Evolutionary conservation across 768 basidiomycete genomes (phyloP), one percentile per base, ranked within the genome.

Genomic region (Agaricus sinodeliciosus): DNA sequence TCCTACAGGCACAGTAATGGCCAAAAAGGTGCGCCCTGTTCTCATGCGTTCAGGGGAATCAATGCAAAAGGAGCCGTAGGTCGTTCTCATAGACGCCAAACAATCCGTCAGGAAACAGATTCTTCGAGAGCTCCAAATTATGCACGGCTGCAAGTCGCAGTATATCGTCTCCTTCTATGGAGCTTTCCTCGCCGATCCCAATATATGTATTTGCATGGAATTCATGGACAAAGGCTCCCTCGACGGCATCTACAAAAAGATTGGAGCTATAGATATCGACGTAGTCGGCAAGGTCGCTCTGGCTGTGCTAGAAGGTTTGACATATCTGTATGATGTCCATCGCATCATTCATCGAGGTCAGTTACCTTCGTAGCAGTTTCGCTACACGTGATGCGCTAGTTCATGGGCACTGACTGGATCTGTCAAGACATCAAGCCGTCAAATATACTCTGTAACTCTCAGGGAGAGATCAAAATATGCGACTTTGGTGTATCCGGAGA

Each of bases 401-500:
- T 43, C 28, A 42, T 52, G 40, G 18, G 42, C 19, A 48, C 46
- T 48, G 51, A 31, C 11, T 31, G 2, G 31, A 11, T 11, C 8
- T 39, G 16, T 31, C 19, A 62, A 98, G 96, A 98, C 65, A 97
- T 99, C 78, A 99, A 99, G 69, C 96, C 96, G 26, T 96, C 94
- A 11, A 99, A 99, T 64, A 96, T 99, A 58, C 76, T 98, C 42
- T 92, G 78, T 71, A 98, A 97, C 65, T 96, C 95, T 6, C 74
- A 77, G 44, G 96, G 96, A 27, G 85, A 96, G 60, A 94, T 98
- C 78, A 99, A 99, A 74, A 94, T 99, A 50, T 97, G 95, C 63
- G 96, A 99, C 69, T 99, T 98, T 67, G 96, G 96, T 36, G 96
- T 99, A 6, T 97, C 94, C 1, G 96, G 96, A 31, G 96, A 99